Conservation (phyloP, 768 basidiomycete species). For the Amanita fuliginea region DNA sequence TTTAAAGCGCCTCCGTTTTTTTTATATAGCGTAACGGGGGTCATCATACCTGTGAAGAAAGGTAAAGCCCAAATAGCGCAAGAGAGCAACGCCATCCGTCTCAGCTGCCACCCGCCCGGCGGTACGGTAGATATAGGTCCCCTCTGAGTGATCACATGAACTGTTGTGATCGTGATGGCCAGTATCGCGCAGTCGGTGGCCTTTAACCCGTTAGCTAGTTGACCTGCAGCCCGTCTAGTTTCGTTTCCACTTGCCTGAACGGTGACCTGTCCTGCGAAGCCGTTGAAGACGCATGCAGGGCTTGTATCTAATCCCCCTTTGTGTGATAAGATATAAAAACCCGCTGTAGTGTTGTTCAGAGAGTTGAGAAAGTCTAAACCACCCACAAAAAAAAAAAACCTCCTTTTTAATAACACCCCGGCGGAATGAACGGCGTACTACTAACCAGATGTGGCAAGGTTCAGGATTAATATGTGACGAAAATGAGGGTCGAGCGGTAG, state of each 20-base stretch:
- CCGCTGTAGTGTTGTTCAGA: slow-evolving; percentile 3
- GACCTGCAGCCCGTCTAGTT: too few relatives aligned
- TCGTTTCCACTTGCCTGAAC: slow-evolving; percentile 6
- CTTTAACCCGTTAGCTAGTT: too few relatives aligned
- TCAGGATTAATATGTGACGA: slow-evolving; percentile 8
- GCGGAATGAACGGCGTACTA: too few relatives aligned
- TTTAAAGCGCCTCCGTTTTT: too few relatives aligned
- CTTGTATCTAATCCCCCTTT: not conserved
- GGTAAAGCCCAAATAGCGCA: slow-evolving; percentile 1
- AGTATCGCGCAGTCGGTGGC: slow-evolving; percentile 8
- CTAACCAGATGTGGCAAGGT: slow-evolving; percentile 2
- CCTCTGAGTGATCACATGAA: not conserved
- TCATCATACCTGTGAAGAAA: slow-evolving; percentile 1
- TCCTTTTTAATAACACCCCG: too few relatives aligned
- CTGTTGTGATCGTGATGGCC: slow-evolving; percentile 2
- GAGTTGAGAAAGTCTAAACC: slow-evolving; percentile 8
- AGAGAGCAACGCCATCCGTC: not conserved
- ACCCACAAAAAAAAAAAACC: too few relatives aligned
- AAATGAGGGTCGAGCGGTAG: slow-evolving; percentile 7
- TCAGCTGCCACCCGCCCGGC: not conserved
- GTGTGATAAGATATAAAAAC: slow-evolving; percentile 4
- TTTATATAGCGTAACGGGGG: not conserved
- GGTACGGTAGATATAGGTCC: too few relatives aligned
- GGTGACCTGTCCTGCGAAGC: slow-evolving; percentile 7
- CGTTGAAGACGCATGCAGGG: slow-evolving; percentile 6